Evolutionary conservation across 805 yeast genomes (phyloP), one percentile per base, ranked within the genome.

Genomic region (Candida methanosorbosa): DNA sequence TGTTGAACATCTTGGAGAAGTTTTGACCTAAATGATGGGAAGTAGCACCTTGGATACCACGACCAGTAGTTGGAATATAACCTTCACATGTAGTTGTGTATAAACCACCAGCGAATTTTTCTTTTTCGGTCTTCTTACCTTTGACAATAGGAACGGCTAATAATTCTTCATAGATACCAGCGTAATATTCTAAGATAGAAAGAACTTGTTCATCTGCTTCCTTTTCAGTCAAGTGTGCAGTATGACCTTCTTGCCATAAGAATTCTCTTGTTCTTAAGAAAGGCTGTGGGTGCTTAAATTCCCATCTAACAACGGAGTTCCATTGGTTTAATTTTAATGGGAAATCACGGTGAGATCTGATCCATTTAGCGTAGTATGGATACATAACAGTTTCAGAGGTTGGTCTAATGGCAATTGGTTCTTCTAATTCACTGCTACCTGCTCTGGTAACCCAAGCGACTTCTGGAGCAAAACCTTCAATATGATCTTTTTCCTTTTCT

Each of bases 231-330:
- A 94, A 72, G 61, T 85, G 95, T 36, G 95, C 98, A 33, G 98
- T 92, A 69, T 92, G 99, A 50, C 99, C 99, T 68, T 92, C 99
- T 68, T 92, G 99, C 99, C 99, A 92, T 62, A 92, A 71, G 67
- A 92, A 92, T 66, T 92, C 99, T 68, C 99, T 82, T 12, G 98
- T 94, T 75, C 99, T 83, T 57, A 92, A 68, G 64, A 92, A 92
- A 33, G 99, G 99, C 68, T 92, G 99, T 38, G 99, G 99, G 63
- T 92, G 97, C 71, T 92, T 92, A 69, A 92, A 92, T 67, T 92
- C 99, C 99, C 98, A 92, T 71, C 99, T 82, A 33, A 92, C 99
- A 30, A 92, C 99, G 15, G 97, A 88, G 69, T 94, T 94, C 99
- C 99, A 92, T 68, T 92, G 99, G 70, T 92, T 92, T 56, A 92